phyloP scores from a whole-genome alignment of 768 basidiomycete species.

The Botryobasidium botryosum region DNA sequence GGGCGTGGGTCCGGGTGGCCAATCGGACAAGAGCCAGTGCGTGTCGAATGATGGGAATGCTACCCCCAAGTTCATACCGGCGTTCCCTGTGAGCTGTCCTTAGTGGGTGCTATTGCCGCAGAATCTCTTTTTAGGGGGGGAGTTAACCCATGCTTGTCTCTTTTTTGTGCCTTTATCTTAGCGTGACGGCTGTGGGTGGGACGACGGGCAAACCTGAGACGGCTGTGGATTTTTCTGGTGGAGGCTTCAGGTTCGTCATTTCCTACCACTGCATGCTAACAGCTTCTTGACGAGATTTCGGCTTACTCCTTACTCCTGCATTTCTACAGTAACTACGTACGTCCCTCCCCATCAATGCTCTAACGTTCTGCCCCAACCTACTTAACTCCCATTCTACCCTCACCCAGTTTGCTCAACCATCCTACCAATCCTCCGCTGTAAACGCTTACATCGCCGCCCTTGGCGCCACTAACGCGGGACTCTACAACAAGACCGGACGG shows the following conservation, averaged over 20 bases:
- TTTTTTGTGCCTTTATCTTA: background rate
- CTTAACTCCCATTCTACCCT: no score
- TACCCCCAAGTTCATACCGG: slow-evolving; percentile 2
- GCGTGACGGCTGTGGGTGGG: slow-evolving; percentile 6
- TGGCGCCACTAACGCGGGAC: slow-evolving; percentile 29
- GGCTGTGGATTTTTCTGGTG: slow-evolving; percentile 6
- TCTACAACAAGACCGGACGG: slow-evolving; percentile 2
- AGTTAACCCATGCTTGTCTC: slow-evolving; percentile 14
- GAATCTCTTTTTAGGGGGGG: background rate
- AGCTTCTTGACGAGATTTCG: no score
- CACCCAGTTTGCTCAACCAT: slow-evolving; percentile 37
- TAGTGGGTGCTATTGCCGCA: slow-evolving; percentile 9
- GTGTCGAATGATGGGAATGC: slow-evolving; percentile 24
- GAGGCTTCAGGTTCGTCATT: slow-evolving; percentile 6
- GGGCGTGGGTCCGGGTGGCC: slow-evolving; percentile 5
- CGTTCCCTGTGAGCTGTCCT: slow-evolving; percentile 6
- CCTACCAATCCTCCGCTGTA: slow-evolving; percentile 35
- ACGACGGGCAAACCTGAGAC: slow-evolving; percentile 4
- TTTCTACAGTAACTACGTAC: no score
- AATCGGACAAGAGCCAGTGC: no score
- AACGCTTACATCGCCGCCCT: slow-evolving; percentile 26
- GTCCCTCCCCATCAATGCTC: no score
- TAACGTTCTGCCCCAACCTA: no score
- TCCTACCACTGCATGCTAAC: no score
- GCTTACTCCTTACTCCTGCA: background rate